A percentile compares a stretch with the other conserved stretches of the same genome.
phyloP scores from a whole-genome alignment of 2,329 filamentous ascomycete genomes.

The Aspergillus versicolor region DNA sequence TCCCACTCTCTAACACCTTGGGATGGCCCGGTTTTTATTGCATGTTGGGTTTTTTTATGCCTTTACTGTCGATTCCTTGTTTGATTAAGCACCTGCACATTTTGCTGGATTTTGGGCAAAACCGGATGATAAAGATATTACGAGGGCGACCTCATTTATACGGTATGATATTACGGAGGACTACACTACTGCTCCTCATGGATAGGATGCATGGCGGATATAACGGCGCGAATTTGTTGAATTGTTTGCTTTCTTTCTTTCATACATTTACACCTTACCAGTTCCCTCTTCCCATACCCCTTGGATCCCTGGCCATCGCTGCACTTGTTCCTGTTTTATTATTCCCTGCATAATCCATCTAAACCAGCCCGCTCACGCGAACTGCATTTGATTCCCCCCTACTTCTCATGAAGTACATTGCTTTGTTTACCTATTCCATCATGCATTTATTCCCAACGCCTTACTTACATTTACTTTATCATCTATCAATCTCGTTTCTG shows the following conservation, averaged over 20 bases:
- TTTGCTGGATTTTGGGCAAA: constrained; percentile 11
- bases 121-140: constrained; percentile 16
- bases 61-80: constrained; percentile 15
- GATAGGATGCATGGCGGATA: constrained; percentile 6
- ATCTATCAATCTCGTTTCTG: neutral
- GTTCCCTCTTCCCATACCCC: neutral
- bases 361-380: constrained; percentile 18
- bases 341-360: constrained; percentile 3
- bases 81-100: constrained; percentile 14
- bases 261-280: neutral
- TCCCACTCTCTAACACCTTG: constrained; percentile 9
- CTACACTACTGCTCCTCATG: constrained; percentile 2
- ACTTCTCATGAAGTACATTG: neutral
- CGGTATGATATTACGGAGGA: constrained; percentile 8
- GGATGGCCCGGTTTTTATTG: constrained; percentile 14
- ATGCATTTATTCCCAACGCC: neutral
- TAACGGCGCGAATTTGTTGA: neutral
- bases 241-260: constrained; percentile 8
- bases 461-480: neutral
- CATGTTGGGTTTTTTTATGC: constrained; percentile 8
- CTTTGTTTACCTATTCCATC: neutral
- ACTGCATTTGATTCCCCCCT: constrained; percentile 13
- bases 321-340: neutral
- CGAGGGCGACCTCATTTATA: constrained; percentile 23
- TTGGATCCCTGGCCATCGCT: neutral